Evolutionary conservation across 805 yeast species (phyloP).

Genomic region (Schwanniomyces vanrijiae): DNA sequence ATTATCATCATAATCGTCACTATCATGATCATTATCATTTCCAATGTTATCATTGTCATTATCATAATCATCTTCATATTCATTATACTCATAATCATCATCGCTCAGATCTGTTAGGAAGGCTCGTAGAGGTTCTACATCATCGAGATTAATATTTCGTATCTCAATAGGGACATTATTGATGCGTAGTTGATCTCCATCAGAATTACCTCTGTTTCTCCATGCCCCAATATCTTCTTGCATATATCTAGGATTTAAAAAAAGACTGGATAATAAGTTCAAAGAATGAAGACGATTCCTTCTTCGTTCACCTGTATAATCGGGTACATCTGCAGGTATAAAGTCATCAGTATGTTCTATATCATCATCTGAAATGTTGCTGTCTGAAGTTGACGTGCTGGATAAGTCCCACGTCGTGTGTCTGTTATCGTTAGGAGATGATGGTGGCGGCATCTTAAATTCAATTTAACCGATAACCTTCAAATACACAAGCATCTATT

Average conservation of each 20-base stretch:
- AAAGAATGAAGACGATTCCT: conserved; percentile 7
- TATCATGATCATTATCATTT: conserved; percentile 15
- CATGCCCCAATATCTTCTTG: not conserved
- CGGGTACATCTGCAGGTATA: not conserved
- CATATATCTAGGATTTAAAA: conserved; percentile 3
- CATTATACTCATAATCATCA: conserved; percentile 5
- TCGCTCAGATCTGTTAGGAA: not conserved
- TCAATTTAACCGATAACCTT: not conserved
- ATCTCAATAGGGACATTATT: conserved; percentile 8
- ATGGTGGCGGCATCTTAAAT: conserved; percentile 10
- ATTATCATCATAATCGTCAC: conserved; percentile 13
- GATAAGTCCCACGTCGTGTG: conserved; percentile 4
- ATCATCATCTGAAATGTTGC: conserved; percentile 2
- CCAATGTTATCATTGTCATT: conserved; percentile 9
- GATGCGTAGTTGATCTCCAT: conserved; percentile 7
- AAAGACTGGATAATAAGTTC: conserved; percentile 7
- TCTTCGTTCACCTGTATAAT: not conserved
- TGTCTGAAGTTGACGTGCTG: conserved; percentile 1
- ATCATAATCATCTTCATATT: conserved; percentile 6
- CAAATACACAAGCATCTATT: not conserved
- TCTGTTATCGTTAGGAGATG: conserved; percentile 6
- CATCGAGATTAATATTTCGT: conserved; percentile 5
- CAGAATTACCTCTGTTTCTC: conserved; percentile 8
- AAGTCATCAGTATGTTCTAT: conserved; percentile 5
- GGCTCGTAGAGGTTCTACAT: not conserved